These are phyloP conservation scores for Truncatella angustata DNA, from an alignment of 2,329 filamentous ascomycete genomes.

Conservation along the genomic window DNA sequence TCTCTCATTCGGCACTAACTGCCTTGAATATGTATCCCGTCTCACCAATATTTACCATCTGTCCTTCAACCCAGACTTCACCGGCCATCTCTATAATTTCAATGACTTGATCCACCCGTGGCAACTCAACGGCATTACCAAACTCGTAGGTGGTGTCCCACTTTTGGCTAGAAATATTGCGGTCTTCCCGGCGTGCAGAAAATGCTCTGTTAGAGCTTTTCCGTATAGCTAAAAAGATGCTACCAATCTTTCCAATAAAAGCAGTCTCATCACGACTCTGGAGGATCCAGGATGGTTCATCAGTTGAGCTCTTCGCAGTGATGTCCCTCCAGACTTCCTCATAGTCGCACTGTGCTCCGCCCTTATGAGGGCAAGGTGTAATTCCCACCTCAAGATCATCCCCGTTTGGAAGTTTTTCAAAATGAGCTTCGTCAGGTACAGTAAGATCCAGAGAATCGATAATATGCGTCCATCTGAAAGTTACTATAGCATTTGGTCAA, in stretches of 20 bases:
- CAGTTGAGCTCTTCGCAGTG: conserved; percentile 10
- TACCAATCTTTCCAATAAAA: conserved; percentile 18
- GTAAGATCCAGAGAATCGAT: conserved; percentile 19
- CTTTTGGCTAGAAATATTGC: not conserved
- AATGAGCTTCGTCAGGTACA: conserved; percentile 19
- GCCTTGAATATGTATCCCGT: not conserved
- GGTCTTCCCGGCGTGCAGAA: not conserved
- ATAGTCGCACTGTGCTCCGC: conserved; percentile 15
- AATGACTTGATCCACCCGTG: not conserved
- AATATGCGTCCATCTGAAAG: conserved; percentile 22
- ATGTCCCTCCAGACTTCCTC: conserved; percentile 23
- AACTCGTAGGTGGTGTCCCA: not conserved
- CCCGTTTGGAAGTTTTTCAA: conserved; percentile 18
- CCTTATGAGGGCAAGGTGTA: conserved; percentile 8
- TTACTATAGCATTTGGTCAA: conserved; percentile 14
- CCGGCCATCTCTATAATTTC: not conserved
- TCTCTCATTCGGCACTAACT: not conserved
- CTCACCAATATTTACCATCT: not conserved
- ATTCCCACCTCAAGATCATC: conserved; percentile 21
- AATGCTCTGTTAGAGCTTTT: not conserved
- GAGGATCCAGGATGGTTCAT: conserved; percentile 18
- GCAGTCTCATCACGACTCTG: conserved; percentile 16
- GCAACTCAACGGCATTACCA: not conserved
- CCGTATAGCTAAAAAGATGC: conserved; percentile 14
- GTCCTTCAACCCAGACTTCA: not conserved